Evolutionary conservation across 164 flowering plant genomes (phyloP).

Genomic region (Dillenia suffruticosa): DNA sequence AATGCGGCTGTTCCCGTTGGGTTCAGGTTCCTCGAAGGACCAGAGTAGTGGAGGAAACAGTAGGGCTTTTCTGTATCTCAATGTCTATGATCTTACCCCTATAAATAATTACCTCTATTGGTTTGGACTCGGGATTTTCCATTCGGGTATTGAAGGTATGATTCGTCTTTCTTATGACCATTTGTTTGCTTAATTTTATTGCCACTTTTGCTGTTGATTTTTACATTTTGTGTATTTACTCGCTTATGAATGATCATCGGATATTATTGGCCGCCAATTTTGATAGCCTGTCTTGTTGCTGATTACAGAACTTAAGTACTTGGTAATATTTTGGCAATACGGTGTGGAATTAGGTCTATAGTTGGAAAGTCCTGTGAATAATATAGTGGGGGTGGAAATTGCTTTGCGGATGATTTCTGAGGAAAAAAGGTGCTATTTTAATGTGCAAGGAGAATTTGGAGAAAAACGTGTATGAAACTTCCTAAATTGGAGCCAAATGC

Average conservation of each 20-base stretch:
- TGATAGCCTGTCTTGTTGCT: not conserved
- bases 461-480: too few species aligned
- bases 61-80: constrained; percentile 53
- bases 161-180: not conserved
- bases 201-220: not conserved
- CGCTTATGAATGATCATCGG: not conserved
- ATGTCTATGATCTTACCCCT: constrained; percentile 95
- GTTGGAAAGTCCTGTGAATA: too few species aligned
- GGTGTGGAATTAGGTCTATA: too few species aligned
- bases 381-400: too few species aligned
- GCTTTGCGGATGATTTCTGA: too few species aligned
- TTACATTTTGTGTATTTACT: not conserved
- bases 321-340: too few species aligned
- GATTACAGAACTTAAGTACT: too few species aligned
- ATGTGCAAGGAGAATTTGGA: too few species aligned
- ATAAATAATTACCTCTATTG: constrained; percentile 81
- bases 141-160: constrained; percentile 92
- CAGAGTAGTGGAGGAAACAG: constrained; percentile 28
- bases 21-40: constrained; percentile 28
- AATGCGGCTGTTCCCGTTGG: constrained; percentile 55
- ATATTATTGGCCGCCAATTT: not conserved
- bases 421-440: too few species aligned
- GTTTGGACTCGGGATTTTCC: constrained; percentile 90
- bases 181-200: too few species aligned
- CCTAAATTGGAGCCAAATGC: too few species aligned